Conservation (phyloP, 2,329 filamentous ascomycete genomes). For the Diaporthe ilicicola region DNA sequence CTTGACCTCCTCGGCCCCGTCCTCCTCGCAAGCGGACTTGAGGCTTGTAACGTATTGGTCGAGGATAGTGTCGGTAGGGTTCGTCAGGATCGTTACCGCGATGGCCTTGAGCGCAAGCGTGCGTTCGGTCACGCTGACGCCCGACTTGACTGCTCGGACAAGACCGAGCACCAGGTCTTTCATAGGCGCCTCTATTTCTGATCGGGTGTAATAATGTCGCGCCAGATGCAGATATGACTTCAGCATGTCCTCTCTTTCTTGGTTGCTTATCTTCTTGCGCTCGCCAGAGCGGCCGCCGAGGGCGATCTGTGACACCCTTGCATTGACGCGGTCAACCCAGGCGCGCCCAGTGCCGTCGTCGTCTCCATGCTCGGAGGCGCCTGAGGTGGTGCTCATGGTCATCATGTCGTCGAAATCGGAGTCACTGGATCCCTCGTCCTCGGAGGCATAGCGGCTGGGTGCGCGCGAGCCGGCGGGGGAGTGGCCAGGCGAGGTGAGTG, state of each 20-base stretch:
- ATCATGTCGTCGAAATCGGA: slow-evolving; percentile 61
- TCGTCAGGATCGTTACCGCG: slow-evolving; percentile 73
- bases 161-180: slow-evolving; percentile 72
- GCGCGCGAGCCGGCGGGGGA: slow-evolving; percentile 67
- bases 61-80: slow-evolving; percentile 71
- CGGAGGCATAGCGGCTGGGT: slow-evolving; percentile 69
- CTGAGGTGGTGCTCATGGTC: slow-evolving; percentile 55
- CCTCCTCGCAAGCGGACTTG: slow-evolving; percentile 72
- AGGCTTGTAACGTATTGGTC: slow-evolving; percentile 66
- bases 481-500: slow-evolving; percentile 64
- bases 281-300: slow-evolving; percentile 47
- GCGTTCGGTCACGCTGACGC: slow-evolving; percentile 74
- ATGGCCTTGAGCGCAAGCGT: slow-evolving; percentile 77
- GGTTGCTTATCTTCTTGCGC: slow-evolving; percentile 79
- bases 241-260: slow-evolving; percentile 73
- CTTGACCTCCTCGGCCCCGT: slow-evolving; percentile 75
- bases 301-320: slow-evolving; percentile 73
- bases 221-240: slow-evolving; percentile 70
- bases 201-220: slow-evolving; percentile 72
- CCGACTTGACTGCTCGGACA: slow-evolving; percentile 74
- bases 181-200: slow-evolving; percentile 66
- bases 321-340: slow-evolving; percentile 70
- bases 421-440: slow-evolving; percentile 65
- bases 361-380: slow-evolving; percentile 73
- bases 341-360: slow-evolving; percentile 57